These are phyloP conservation scores for Penicillium subrubescens DNA, from an alignment of 495 filamentous ascomycete species.

Conservation along the genomic window DNA sequence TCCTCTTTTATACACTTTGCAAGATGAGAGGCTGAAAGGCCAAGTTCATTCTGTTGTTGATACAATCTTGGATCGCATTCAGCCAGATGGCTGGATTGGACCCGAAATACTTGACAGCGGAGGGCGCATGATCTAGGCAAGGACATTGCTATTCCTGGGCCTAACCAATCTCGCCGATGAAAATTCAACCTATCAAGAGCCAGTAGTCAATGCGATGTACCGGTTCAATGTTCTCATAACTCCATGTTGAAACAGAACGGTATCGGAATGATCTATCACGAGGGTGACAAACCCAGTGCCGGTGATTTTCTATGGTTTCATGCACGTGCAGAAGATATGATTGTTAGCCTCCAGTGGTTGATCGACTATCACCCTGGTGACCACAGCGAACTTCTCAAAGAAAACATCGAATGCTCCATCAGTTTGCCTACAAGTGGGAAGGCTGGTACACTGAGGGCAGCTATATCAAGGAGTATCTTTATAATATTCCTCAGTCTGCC, in stretches of 20 bases:
- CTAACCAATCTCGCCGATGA: neutral
- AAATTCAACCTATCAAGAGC: neutral
- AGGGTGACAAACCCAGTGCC: neutral
- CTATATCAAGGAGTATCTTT: neutral
- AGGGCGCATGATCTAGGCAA: neutral
- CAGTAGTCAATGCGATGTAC: neutral
- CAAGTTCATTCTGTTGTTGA: neutral
- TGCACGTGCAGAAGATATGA: neutral
- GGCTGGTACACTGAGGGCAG: neutral
- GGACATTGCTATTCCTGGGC: neutral
- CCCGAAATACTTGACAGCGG: neutral
- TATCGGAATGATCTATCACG: neutral
- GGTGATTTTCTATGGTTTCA: neutral
- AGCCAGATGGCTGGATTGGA: neutral
- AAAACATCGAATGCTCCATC: neutral
- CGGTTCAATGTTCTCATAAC: neutral
- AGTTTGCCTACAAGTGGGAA: neutral
- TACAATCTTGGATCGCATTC: neutral
- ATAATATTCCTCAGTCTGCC: neutral
- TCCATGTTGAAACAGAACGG: neutral
- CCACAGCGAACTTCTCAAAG: neutral
- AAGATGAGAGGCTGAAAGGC: neutral
- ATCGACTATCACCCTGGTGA: neutral
- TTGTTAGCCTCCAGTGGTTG: neutral
- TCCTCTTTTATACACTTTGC: neutral